A percentile compares a stretch with the other conserved stretches of the same genome.
phyloP scores from a whole-genome alignment of 305 asterid species.

The Rubia balearica region DNA sequence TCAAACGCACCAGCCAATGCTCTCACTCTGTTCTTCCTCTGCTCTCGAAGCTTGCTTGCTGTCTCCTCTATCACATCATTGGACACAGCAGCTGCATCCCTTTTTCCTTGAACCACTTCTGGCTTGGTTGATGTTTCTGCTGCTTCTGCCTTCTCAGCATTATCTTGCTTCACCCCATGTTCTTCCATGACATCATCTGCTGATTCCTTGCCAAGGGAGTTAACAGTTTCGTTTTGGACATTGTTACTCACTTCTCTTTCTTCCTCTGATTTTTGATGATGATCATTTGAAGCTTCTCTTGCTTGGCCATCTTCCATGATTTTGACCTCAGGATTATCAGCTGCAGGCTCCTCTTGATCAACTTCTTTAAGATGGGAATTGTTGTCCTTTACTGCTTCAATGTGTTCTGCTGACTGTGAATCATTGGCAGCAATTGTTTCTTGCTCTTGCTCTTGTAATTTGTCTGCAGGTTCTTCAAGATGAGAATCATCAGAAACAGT shows the following conservation, averaged over 20 bases:
- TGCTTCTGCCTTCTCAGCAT: neutral
- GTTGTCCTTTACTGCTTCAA: conserved; percentile 6
- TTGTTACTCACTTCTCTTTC: conserved; percentile 1
- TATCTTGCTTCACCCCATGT: conserved; percentile 12
- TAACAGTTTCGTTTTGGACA: conserved; percentile 7
- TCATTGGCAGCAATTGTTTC: conserved; percentile 20
- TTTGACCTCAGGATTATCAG: conserved; percentile 23
- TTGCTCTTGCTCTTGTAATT: neutral
- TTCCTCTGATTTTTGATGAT: neutral
- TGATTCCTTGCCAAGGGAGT: neutral
- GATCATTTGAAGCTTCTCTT: neutral
- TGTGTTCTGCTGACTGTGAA: conserved; percentile 8
- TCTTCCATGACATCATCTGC: conserved; percentile 11
- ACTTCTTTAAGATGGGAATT: conserved; percentile 11
- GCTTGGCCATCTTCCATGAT: conserved; percentile 17
- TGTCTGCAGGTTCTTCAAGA: conserved; percentile 26
- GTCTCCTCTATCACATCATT: conserved; percentile 68
- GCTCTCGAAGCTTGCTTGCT: conserved; percentile 56
- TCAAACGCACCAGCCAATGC: conserved; percentile 85
- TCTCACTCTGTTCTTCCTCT: conserved; percentile 56
- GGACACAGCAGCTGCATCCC: conserved; percentile 35
- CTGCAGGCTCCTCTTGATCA: conserved; percentile 20
- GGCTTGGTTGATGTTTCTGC: conserved; percentile 18
- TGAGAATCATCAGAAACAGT: conserved; percentile 12
- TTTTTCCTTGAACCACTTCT: conserved; percentile 32